Base-by-base conservation (phyloP, 257 asterid genomes). In the Hygrophila difformis region DNA sequence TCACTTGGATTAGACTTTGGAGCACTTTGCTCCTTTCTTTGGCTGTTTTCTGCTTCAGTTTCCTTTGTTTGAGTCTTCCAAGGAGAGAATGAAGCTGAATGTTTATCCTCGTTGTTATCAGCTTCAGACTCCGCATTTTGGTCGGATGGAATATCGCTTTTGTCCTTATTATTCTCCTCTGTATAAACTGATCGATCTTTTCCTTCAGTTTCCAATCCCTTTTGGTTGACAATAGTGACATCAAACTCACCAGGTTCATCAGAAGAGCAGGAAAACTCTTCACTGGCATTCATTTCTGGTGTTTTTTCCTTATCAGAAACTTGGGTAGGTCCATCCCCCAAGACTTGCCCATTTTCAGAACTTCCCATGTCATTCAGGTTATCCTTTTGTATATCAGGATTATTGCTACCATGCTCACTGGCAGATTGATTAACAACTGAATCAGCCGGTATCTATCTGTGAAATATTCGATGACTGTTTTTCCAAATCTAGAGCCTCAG, bases 11-110 rank as follows among this genome's bases (percentile, higher is more conserved):
- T 47, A 40, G 75, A 44, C 49, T 18, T 59, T 39, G 55, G 39
- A 44, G 50, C 74, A 40, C 53, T 63, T 49, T 77, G 87, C 48
- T 72, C 83, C 45, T 61, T 75, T 56, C 50, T 62, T 33, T 60
- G 68, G 69, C 57, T 63, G 59, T 59, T 70, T 37, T 51, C 73
- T 23, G 66, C 63, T 49, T 70, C 77, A 58, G 56, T 70, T 47
- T 71, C 85, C 35, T 37, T 17, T 28, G 44, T 41, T 39, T 62
- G 64, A 51, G 63, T 49, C 62, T 70, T 84, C 11, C 86, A 54
- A 62, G 70, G 49, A 31, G 78, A 49, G 64, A 70, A 44, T 57
- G 81, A 66, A 53, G 66, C 46, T 28, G 69, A 33, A 55, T 63
- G 41, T 29, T 42, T 66, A 6, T 75, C 89, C 62, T 63, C 83